These are phyloP conservation scores for Fraxinus cuspidata DNA, from an alignment of 257 asterid genomes.

Conservation along the genomic window DNA sequence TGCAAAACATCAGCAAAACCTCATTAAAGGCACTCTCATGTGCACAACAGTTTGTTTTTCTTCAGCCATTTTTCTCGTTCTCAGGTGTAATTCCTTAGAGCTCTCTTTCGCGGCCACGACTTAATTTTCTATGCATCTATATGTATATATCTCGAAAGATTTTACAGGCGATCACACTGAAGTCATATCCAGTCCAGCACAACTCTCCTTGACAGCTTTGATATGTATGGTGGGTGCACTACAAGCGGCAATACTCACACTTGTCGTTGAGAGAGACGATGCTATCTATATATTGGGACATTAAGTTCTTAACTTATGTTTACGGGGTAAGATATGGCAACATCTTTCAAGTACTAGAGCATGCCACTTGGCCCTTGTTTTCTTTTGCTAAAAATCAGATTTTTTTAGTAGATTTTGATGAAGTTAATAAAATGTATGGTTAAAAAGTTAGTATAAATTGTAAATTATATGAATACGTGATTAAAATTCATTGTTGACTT, in stretches of 20 bases:
- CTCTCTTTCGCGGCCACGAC: background rate
- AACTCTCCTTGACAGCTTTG: constrained; percentile 54
- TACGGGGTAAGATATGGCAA: constrained; percentile 39
- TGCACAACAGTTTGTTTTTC: constrained; percentile 58
- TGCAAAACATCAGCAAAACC: constrained; percentile 34
- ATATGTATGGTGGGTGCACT: constrained; percentile 52
- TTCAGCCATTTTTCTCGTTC: constrained; percentile 62
- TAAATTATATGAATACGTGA: too few relatives aligned
- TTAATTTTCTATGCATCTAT: too few relatives aligned
- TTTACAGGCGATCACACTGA: constrained; percentile 46
- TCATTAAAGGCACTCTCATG: constrained; percentile 59
- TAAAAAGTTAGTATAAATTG: too few relatives aligned
- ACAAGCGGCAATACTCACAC: constrained; percentile 51
- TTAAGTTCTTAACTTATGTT: constrained; percentile 41
- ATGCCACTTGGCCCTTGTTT: too few relatives aligned
- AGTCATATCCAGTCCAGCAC: constrained; percentile 56
- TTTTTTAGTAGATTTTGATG: too few relatives aligned
- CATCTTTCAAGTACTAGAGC: too few relatives aligned
- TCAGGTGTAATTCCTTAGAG: constrained; percentile 40
- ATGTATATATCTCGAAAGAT: too few relatives aligned
- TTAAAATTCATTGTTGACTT: too few relatives aligned
- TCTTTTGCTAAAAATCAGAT: too few relatives aligned
- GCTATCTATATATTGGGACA: constrained; percentile 47
- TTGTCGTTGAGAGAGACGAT: constrained; percentile 46
- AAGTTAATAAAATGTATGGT: too few relatives aligned